Evolutionary conservation across 1,139 yeast species (phyloP), one percentile per base, ranked within the genome.

Genomic region (Ashbya aceris): DNA sequence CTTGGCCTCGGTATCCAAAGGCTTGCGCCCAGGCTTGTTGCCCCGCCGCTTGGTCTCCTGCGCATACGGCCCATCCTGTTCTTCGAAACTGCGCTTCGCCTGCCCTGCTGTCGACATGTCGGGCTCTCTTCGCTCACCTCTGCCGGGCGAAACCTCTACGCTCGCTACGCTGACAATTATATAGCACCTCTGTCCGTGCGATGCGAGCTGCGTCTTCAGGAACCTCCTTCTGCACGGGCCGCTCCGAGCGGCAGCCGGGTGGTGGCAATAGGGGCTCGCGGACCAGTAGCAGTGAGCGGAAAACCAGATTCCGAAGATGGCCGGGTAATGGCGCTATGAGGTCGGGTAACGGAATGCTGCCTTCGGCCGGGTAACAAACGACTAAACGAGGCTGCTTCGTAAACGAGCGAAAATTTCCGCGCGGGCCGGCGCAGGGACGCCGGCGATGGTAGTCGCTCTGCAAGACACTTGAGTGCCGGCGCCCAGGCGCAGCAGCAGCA

Each of bases 1-100:
- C 51, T 70, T 74, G 3, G 96, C 95, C 59, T 83, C 95, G 3
- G 82, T 74, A 12, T 79, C 83, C 44, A 81, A 68, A 0, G 84
- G 87, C 66, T 84, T 86, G 48, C 96, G 72, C 3, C 84, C 84
- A 1, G 81, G 79, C 51, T 71, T 73, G 35, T 55, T 54, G 8
- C 51, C 54, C 44, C 66, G 56, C 48, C 64, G 62, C 33, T 50
- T 49, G 35, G 40, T 17, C 23, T 17, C 23, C 23, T 6, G 5
- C 23, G 6, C 23, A 17, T 17, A 17, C 23, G 23, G 23, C 23
- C 23, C 23, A 6, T 17, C 23, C 23, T 17, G 23, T 17, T 17
- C 23, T 17, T 17, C 23, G 23, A 17, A 17, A 17, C 23, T 17
- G 23, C 23, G 23, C 23, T 17, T 17, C 23, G 6, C 23, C 23